These are phyloP conservation scores for Cutaneotrichosporon cyanovorans DNA, from an alignment of 1,284 basidiomycete genomes.

Conservation along the genomic window DNA sequence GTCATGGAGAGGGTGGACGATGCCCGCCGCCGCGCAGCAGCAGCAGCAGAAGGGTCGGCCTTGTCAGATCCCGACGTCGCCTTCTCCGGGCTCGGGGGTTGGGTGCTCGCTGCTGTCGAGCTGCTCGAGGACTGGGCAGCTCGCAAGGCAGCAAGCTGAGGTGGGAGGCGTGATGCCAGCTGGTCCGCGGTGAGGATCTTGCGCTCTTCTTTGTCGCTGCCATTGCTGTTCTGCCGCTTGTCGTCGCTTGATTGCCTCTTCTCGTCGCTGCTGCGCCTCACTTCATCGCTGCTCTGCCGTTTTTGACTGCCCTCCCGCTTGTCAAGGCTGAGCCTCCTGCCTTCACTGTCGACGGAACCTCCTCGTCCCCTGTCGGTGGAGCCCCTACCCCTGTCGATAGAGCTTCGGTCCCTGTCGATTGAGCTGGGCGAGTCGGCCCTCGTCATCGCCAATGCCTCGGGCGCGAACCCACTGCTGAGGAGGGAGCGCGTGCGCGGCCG, in stretches of 20 bases:
- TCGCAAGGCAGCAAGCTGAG: conserved; percentile 39
- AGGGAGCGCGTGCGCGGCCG: neutral
- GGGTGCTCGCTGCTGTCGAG: neutral
- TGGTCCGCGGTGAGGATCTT: conserved; percentile 28
- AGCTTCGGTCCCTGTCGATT: neutral
- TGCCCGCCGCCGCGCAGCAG: neutral
- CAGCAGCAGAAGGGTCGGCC: no score
- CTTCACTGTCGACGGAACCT: no score
- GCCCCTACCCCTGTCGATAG: no score
- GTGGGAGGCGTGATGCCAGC: conserved; percentile 33
- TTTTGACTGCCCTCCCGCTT: no score
- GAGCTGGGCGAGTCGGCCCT: conserved; percentile 1
- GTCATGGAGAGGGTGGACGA: conserved; percentile 1
- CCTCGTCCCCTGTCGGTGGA: no score
- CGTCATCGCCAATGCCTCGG: conserved; percentile 6
- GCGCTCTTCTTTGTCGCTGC: neutral
- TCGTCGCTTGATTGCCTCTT: neutral
- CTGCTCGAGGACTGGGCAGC: neutral
- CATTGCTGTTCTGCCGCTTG: neutral
- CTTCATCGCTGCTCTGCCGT: no score
- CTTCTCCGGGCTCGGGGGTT: neutral
- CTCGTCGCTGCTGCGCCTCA: neutral
- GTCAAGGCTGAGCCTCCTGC: no score
- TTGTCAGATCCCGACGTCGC: neutral
- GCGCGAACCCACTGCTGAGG: conserved; percentile 1